Evolutionary conservation across 306 rosid genomes (phyloP).

Genomic region (Spatholobus suberectus): DNA sequence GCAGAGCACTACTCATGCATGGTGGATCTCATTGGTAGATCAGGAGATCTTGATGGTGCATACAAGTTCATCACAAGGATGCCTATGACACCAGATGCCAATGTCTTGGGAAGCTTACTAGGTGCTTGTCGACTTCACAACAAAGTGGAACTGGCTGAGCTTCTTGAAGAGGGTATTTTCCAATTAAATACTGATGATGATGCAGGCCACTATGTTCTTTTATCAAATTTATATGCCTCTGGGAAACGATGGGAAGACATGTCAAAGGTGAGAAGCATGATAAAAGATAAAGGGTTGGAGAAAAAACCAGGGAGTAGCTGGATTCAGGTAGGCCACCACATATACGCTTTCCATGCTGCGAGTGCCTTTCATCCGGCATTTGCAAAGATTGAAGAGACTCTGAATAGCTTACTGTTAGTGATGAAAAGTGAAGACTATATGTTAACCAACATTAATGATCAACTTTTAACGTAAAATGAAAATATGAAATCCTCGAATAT

Average conservation of each 20-base stretch:
- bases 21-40: slow-evolving; percentile 58
- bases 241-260: slow-evolving; percentile 52
- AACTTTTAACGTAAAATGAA: background rate
- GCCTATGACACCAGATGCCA: slow-evolving; percentile 49
- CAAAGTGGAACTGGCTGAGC: slow-evolving; percentile 52
- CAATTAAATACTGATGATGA: slow-evolving; percentile 37
- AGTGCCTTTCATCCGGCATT: slow-evolving; percentile 44
- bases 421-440: slow-evolving; percentile 44
- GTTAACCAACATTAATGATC: slow-evolving; percentile 4
- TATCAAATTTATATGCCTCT: slow-evolving; percentile 55
- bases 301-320: slow-evolving; percentile 58
- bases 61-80: slow-evolving; percentile 46
- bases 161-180: slow-evolving; percentile 31
- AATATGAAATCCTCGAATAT: slow-evolving; percentile 19
- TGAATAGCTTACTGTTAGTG: slow-evolving; percentile 41
- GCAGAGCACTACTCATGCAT: slow-evolving; percentile 56
- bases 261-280: slow-evolving; percentile 53
- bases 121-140: slow-evolving; percentile 56
- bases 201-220: slow-evolving; percentile 46
- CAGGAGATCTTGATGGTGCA: slow-evolving; percentile 53
- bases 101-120: slow-evolving; percentile 55
- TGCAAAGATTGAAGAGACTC: slow-evolving; percentile 48
- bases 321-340: slow-evolving; percentile 48
- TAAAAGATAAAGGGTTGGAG: slow-evolving; percentile 50
- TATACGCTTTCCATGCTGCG: slow-evolving; percentile 44